phyloP scores from a whole-genome alignment of 148 eudicot genomes.

The Amaranthus hypochondriacus region DNA sequence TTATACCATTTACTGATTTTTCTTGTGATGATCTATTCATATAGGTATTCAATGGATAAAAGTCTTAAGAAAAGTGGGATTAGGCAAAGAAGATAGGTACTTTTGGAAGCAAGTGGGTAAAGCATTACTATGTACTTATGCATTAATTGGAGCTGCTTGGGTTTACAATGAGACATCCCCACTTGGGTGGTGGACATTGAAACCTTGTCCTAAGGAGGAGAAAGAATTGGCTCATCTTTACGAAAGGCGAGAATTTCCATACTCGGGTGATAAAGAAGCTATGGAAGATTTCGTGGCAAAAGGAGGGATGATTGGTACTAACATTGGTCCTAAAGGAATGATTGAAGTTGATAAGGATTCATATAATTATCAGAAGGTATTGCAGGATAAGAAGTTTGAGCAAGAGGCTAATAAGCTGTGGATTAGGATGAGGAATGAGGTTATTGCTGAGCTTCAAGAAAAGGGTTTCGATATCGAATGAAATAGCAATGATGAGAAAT shows the following conservation, averaged over 20 bases:
- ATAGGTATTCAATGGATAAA: conserved; percentile 38
- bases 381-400: conserved; percentile 92
- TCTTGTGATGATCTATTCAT: background rate
- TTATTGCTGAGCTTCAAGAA: conserved; percentile 67
- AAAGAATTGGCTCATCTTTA: conserved; percentile 80
- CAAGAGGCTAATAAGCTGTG: conserved; percentile 82
- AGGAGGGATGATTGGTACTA: conserved; percentile 96
- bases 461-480: conserved; percentile 72
- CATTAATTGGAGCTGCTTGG: conserved; percentile 74
- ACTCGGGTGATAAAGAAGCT: conserved; percentile 89
- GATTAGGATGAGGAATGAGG: conserved; percentile 89
- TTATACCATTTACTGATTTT: background rate
- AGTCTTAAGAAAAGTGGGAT: conserved; percentile 53
- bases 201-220: conserved; percentile 85
- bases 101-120: conserved; percentile 93
- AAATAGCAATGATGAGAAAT: background rate
- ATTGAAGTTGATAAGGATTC: conserved; percentile 63
- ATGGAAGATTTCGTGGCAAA: conserved; percentile 80
- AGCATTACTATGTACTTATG: conserved; percentile 64
- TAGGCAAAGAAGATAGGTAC: conserved; percentile 70
- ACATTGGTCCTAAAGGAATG: conserved; percentile 77
- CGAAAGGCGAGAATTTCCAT: conserved; percentile 70
- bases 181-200: conserved; percentile 93
- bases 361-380: conserved; percentile 61
- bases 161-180: conserved; percentile 87